Evolutionary conservation across 2,329 filamentous ascomycete species (phyloP), one percentile per base, ranked within the genome.

Genomic region (Sporothrix globosa): DNA sequence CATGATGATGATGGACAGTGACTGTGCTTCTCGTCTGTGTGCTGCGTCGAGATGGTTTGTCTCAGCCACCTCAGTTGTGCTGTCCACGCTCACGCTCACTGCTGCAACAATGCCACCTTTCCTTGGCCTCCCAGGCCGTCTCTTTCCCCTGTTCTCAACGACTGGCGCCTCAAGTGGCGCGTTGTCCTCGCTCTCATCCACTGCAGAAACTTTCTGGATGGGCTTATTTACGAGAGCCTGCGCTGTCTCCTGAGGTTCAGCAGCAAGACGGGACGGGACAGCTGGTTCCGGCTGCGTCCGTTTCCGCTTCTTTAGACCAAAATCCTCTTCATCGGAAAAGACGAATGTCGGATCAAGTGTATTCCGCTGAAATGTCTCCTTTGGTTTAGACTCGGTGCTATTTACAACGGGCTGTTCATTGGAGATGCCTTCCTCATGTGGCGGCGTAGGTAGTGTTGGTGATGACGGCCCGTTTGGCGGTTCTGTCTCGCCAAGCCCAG

Each of bases 261-360:
- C 13, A 41, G 3, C 61, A 2, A 61, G 27, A 3, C 4, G 6
- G 2, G 56, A 1, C 2, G 21, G 7, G 11, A 10, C 6, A n/a
- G 48, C 2, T 7, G 56, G 39, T 19, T 17, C 52, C 4, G 52
- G 7, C 21, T 46, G n/a, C n/a, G 13, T 34, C 48, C 3, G 24
- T 44, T 58, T 69, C 27, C 53, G 39, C 24, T 13, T 67, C 39
- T 54, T 61, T 4, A 67, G 21, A 1, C 71, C 71, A 39, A 56
- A 63, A 27, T 77, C 76, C 13, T 81, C 79, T 6, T 81, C 80
- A 69, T 81, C 80, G 0, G 80, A 81, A 69, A 81, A 81, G 21
- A 72, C 75, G 69, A 74, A 78, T 24, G 73, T 72, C 1, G 75
- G 72, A 46, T 78, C 76, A 2, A 77, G 34, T 10, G 60, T 11